Conservation (phyloP, 495 filamentous ascomycete species). For the Sporormia fimetaria region DNA sequence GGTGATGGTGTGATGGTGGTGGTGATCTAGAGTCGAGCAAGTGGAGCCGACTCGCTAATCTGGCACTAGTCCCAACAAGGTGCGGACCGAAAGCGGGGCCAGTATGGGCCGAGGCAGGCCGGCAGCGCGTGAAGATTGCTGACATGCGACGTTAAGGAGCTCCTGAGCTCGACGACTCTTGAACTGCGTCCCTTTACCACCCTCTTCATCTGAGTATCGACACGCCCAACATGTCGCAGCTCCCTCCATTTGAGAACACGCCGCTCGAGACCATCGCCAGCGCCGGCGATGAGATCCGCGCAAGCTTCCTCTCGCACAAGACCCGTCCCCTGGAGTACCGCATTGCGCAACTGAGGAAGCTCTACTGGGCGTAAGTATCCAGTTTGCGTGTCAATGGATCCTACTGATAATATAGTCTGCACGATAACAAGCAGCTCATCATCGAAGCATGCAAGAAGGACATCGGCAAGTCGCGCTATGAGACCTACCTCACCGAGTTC, state of each 20-base stretch:
- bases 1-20: too few species aligned
- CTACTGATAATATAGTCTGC: constrained; percentile 38
- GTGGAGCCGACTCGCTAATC: too few species aligned
- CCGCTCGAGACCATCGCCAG: constrained; percentile 52
- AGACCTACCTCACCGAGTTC: constrained; percentile 58
- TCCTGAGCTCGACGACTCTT: too few species aligned
- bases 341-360: constrained; percentile 72
- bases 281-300: constrained; percentile 45
- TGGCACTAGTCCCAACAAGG: too few species aligned
- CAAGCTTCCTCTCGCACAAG: constrained; percentile 63
- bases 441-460: constrained; percentile 61
- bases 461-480: constrained; percentile 59
- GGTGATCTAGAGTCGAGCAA: too few species aligned
- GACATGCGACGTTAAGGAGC: too few species aligned
- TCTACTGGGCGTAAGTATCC: constrained; percentile 71
- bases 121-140: too few species aligned
- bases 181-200: too few species aligned
- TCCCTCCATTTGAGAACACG: constrained; percentile 50
- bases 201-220: too few species aligned
- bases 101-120: too few species aligned
- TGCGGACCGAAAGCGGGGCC: too few species aligned
- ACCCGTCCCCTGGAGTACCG: constrained; percentile 74
- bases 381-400: not conserved
- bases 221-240: constrained; percentile 27
- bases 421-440: constrained; percentile 60